Conservation (phyloP, 768 basidiomycete genomes). For the Tephrocybe rancida region DNA sequence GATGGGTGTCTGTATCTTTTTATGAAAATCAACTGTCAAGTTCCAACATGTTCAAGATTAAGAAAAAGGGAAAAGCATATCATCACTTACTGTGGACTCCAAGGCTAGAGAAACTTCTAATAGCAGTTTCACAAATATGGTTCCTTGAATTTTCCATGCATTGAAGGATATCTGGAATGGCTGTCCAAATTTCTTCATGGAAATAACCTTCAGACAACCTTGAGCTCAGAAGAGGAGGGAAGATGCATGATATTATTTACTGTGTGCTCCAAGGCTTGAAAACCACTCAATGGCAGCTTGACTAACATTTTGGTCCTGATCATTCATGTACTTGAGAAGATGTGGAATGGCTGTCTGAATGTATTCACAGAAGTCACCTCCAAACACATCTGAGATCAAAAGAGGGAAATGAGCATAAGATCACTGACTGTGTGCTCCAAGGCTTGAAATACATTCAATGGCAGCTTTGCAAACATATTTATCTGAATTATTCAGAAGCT, state of each 20-base stretch:
- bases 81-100: not conserved
- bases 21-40: too few relatives aligned
- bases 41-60: not conserved
- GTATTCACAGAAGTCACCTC: not conserved
- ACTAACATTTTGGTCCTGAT: not conserved
- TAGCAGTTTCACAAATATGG: not conserved
- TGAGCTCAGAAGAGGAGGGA: not conserved
- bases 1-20: too few relatives aligned
- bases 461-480: not conserved
- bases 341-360: not conserved
- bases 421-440: not conserved
- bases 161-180: too few relatives aligned
- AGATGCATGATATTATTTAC: not conserved
- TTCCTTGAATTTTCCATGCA: not conserved
- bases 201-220: not conserved
- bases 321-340: not conserved
- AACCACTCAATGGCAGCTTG: not conserved
- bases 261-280: not conserved
- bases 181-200: too few relatives aligned
- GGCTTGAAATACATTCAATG: not conserved
- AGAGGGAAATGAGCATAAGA: too few relatives aligned
- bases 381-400: not conserved
- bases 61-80: not conserved
- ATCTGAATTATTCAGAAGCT: not conserved
- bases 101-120: not conserved